phyloP scores from a whole-genome alignment of 176 grass and related monocot genomes.

The Phragmites australis region DNA sequence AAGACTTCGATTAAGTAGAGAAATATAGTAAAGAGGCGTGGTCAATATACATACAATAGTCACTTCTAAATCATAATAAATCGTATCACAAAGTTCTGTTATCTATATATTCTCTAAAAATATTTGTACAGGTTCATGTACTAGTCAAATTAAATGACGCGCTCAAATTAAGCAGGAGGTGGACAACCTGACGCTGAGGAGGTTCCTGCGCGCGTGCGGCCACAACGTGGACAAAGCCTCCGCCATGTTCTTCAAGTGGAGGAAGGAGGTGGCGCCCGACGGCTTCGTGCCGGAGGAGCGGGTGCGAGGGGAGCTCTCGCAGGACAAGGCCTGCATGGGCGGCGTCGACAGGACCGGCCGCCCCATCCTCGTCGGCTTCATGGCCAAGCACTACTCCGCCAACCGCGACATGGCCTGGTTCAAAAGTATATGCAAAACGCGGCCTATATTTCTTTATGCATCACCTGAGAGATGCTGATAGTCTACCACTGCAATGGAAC shows the following conservation, averaged over 20 bases:
- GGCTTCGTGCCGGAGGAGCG: conserved; percentile 57
- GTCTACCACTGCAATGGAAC: not conserved
- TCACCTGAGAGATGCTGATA: not conserved
- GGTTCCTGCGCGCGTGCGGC: conserved; percentile 81
- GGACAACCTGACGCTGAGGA: conserved; percentile 68
- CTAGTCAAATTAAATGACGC: too few species aligned
- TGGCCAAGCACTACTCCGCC: conserved; percentile 51
- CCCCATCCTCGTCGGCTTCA: conserved; percentile 56
- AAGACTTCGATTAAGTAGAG: too few species aligned
- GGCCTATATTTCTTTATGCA: not conserved
- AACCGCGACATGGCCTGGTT: conserved; percentile 64
- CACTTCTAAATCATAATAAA: too few species aligned
- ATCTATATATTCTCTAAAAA: too few species aligned
- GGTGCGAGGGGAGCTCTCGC: conserved; percentile 49
- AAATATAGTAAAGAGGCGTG: too few species aligned
- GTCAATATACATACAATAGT: too few species aligned
- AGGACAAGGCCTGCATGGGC: conserved; percentile 62
- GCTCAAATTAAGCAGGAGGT: conserved; percentile 45
- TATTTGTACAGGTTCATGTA: too few species aligned
- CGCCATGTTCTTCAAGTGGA: conserved; percentile 65
- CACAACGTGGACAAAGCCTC: conserved; percentile 60
- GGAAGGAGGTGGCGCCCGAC: conserved; percentile 53
- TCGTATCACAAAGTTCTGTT: too few species aligned
- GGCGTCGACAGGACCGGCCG: conserved; percentile 62
- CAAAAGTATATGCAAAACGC: conserved; percentile 45